These are phyloP conservation scores for Chalaropsis thielavioides DNA, from an alignment of 2,329 filamentous ascomycete genomes.

Conservation along the genomic window DNA sequence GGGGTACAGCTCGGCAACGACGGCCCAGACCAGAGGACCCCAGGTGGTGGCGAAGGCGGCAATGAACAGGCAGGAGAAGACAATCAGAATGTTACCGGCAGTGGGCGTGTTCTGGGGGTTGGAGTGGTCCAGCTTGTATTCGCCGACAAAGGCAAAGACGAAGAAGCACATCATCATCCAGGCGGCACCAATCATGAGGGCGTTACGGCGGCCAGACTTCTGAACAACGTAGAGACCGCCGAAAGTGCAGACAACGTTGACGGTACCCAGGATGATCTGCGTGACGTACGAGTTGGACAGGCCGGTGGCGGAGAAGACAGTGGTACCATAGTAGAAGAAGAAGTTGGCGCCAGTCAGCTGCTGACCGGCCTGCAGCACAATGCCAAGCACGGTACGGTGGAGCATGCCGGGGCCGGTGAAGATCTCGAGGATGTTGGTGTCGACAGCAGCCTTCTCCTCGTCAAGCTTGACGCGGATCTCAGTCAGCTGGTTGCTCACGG, in stretches of 20 bases:
- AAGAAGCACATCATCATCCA: constrained; percentile 44
- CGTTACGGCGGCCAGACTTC: constrained; percentile 47
- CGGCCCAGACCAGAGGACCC: constrained; percentile 55
- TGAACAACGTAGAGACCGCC: constrained; percentile 51
- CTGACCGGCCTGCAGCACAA: constrained; percentile 49
- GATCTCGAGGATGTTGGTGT: constrained; percentile 42
- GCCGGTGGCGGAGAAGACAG: constrained; percentile 51
- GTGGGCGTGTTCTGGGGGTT: constrained; percentile 32
- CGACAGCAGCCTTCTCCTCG: constrained; percentile 34
- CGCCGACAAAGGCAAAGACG: constrained; percentile 36
- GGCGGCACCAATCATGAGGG: constrained; percentile 46
- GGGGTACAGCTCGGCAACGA: constrained; percentile 51
- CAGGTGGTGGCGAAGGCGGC: constrained; percentile 53
- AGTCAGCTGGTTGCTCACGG: constrained; percentile 34
- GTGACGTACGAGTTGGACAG: constrained; percentile 51
- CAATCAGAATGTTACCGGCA: constrained; percentile 46
- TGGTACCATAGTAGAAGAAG: constrained; percentile 53
- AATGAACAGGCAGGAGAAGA: constrained; percentile 56
- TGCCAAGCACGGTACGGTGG: constrained; percentile 48
- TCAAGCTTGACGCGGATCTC: constrained; percentile 39
- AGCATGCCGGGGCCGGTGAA: constrained; percentile 54
- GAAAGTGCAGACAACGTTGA: constrained; percentile 54
- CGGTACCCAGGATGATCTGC: constrained; percentile 51
- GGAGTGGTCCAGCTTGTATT: constrained; percentile 29
- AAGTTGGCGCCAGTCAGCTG: constrained; percentile 56